phyloP scores from a whole-genome alignment of 306 rosid genomes.

The Vigna trinervia region DNA sequence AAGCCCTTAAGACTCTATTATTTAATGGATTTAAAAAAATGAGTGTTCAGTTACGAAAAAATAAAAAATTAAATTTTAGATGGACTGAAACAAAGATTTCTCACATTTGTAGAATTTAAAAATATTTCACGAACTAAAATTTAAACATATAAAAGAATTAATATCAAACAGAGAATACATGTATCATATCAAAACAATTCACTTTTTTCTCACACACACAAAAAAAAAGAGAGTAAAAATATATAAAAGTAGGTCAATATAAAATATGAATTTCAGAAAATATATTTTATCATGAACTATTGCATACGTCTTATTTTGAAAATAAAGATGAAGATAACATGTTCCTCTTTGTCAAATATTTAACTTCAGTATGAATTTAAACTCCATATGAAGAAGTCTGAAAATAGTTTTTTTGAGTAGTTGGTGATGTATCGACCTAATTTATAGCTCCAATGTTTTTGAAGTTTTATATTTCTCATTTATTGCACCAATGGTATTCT shows the following conservation, averaged over 20 bases:
- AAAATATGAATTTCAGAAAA: background rate
- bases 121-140: background rate
- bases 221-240: no score
- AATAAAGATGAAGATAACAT: no score
- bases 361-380: no score
- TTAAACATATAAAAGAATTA: background rate
- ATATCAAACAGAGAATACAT: no score
- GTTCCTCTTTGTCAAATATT: no score
- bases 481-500: background rate
- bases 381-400: no score
- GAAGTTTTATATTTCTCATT: background rate
- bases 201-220: no score
- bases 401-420: no score
- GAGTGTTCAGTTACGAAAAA: background rate
- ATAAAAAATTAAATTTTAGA: background rate
- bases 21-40: background rate
- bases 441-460: background rate
- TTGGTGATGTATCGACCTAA: constrained; percentile 5
- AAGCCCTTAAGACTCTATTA: background rate
- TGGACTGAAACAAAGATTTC: background rate
- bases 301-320: no score
- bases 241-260: no score
- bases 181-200: no score
- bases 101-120: background rate
- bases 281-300: no score